Evolutionary conservation across 495 filamentous ascomycete species (phyloP).

Genomic region (Xylaria telfairii): DNA sequence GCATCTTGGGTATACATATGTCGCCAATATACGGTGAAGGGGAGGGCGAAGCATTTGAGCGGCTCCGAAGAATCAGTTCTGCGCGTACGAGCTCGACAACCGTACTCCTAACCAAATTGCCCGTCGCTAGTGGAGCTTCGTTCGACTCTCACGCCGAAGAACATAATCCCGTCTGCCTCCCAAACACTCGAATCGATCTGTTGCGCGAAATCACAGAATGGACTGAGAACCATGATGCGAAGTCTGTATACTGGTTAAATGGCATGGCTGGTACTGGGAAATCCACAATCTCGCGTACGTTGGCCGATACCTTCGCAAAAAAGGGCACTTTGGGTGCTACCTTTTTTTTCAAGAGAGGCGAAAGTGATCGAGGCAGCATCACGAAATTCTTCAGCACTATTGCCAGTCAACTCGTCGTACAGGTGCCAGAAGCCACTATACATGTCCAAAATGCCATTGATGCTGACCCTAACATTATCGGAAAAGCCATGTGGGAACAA

Average conservation of each 20-base stretch:
- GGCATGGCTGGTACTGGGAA: conserved; percentile 56
- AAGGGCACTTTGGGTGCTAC: conserved; percentile 29
- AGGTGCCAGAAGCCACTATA: too few relatives aligned
- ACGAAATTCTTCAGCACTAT: conserved; percentile 42
- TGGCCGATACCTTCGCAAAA: conserved; percentile 18
- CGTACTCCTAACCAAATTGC: not conserved
- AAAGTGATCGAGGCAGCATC: conserved; percentile 48
- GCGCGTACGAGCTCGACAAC: too few relatives aligned
- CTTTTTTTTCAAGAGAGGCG: conserved; percentile 58
- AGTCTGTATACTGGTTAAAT: conserved; percentile 47
- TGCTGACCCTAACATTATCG: too few relatives aligned
- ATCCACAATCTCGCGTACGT: conserved; percentile 30
- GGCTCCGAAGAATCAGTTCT: not conserved
- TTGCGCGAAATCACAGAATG: conserved; percentile 28
- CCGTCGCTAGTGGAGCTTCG: conserved; percentile 6
- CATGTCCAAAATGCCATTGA: too few relatives aligned
- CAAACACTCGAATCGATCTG: conserved; percentile 40
- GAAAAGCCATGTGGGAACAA: too few relatives aligned
- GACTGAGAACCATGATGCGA: not conserved
- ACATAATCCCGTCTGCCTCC: conserved; percentile 26
- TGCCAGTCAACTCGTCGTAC: too few relatives aligned
- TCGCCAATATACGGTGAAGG: not conserved
- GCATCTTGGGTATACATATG: not conserved
- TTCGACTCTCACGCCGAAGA: conserved; percentile 14
- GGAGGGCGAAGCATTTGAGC: not conserved